Percentiles rank a stretch among this genome's conserved stretches.
Conservation (phyloP, 805 yeast genomes). For the Kluyveromyces nonfermentans region DNA sequence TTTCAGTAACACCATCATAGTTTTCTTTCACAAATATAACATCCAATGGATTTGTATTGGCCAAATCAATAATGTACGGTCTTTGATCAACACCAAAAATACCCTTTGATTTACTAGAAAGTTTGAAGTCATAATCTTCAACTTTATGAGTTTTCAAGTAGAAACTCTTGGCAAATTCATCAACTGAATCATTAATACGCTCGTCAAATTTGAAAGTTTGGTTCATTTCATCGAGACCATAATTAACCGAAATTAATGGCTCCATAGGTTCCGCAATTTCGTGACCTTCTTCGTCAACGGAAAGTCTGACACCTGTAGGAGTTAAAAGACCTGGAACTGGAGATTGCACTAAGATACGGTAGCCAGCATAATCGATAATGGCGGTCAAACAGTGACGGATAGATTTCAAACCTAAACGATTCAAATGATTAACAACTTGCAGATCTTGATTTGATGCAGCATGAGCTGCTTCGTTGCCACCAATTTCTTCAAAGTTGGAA, state of each 20-base stretch:
- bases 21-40: conserved; percentile 60
- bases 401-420: conserved; percentile 52
- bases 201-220: conserved; percentile 40
- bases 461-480: conserved; percentile 82
- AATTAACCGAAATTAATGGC: conserved; percentile 44
- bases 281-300: conserved; percentile 34
- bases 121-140: conserved; percentile 40
- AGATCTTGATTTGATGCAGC: conserved; percentile 74
- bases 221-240: conserved; percentile 65
- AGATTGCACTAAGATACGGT: conserved; percentile 81
- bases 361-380: conserved; percentile 86
- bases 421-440: conserved; percentile 57
- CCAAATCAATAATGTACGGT: conserved; percentile 73
- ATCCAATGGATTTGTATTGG: conserved; percentile 79
- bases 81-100: conserved; percentile 78
- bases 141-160: conserved; percentile 67
- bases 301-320: conserved; percentile 31
- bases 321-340: conserved; percentile 78
- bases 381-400: conserved; percentile 69
- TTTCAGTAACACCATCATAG: conserved; percentile 32
- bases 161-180: conserved; percentile 56
- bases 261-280: conserved; percentile 31
- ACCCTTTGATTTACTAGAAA: conserved; percentile 79
- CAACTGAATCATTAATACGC: conserved; percentile 47
- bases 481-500: conserved; percentile 54